These are phyloP conservation scores for Xylaria sp. DNA, from an alignment of 2,329 filamentous ascomycete genomes.

Conservation along the genomic window DNA sequence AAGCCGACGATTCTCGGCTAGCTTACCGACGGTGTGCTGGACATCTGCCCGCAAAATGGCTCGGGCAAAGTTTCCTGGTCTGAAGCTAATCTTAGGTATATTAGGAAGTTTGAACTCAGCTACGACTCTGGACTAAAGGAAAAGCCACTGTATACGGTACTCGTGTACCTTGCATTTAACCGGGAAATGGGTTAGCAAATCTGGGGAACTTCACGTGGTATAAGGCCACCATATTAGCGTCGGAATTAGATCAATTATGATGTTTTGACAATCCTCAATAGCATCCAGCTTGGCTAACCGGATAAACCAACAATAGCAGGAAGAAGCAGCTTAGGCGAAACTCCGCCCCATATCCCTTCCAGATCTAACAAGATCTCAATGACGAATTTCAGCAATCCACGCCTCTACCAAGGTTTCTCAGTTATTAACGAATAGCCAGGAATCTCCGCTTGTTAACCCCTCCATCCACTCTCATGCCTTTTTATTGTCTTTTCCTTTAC, in stretches of 20 bases:
- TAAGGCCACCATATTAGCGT: background rate
- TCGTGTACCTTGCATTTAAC: background rate
- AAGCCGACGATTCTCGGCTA: conserved; percentile 16
- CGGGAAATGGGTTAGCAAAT: background rate
- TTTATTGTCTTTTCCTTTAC: background rate
- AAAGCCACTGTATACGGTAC: background rate
- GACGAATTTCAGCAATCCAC: background rate
- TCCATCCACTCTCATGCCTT: background rate
- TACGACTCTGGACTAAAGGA: background rate
- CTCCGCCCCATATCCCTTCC: background rate
- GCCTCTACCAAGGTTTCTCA: background rate
- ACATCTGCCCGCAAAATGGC: background rate
- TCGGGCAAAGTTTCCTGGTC: background rate
- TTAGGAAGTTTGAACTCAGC: background rate
- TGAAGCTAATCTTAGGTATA: background rate
- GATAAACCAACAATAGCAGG: no score
- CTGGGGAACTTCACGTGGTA: background rate
- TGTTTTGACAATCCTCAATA: no score
- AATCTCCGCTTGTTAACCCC: background rate
- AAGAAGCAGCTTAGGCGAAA: background rate
- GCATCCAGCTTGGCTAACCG: no score
- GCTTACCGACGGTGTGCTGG: conserved; percentile 9
- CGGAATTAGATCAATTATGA: background rate
- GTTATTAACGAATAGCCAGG: background rate
- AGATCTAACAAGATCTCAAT: background rate